Evolutionary conservation across 1,139 yeast species (phyloP), one percentile per base, ranked within the genome.

Genomic region (Yamadazyma songkhlaensis): DNA sequence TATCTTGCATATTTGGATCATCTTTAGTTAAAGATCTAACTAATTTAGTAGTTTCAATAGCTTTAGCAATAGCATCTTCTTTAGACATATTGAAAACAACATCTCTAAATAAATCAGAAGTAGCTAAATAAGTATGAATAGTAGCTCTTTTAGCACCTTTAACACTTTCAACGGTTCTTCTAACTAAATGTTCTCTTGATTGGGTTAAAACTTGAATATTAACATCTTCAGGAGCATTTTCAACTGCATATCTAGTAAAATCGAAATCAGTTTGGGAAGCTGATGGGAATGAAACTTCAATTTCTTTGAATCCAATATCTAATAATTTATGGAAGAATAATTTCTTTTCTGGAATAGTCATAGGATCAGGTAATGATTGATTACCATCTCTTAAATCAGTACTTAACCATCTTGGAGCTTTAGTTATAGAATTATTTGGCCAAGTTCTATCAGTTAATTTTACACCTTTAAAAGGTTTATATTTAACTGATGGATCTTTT

Each of bases 181-280:
- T 76, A 51, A 92, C 87, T 51, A 90, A 76, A 54, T 88, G 95
- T 51, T 87, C 96, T 60, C 97, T 79, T 50, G 95, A 88, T 44
- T 94, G 97, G 22, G 95, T 83, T 39, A 92, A 76, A 39, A 87
- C 96, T 66, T 92, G 97, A 57, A 92, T 85, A 42, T 82, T 76
- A 17, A 92, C 97, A 58, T 92, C 97, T 20, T 77, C 89, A 6
- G 98, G 98, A 21, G 96, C 95, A 44, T 80, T 80, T 57, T 87
- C 95, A 29, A 90, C 90, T 25, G 97, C 96, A 51, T 77, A 86
- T 44, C 96, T 76, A 25, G 97, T 92, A 67, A 92, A 92, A 59
- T 92, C 97, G 57, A 92, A 92, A 62, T 92, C 98, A 21, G 87
- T 81, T 59, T 90, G 97, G 4, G 96, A 86, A 3, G 97, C 97